Conservation (phyloP, 306 rosid species). For the Mimosa bimucronata region DNA sequence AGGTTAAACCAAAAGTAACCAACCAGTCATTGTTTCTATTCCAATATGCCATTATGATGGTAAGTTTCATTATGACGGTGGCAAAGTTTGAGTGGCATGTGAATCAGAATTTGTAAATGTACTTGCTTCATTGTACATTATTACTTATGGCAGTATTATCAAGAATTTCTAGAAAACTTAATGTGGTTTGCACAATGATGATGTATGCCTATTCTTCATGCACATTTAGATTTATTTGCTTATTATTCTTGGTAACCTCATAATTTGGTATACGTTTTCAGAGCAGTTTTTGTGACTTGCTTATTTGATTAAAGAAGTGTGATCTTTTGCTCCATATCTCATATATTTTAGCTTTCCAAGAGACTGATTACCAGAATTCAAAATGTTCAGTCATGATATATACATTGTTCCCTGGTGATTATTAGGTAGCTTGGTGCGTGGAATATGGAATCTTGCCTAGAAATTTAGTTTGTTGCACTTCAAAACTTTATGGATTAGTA, state of each 20-base stretch:
- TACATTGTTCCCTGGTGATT: too few relatives aligned
- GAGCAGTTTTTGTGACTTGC: background rate
- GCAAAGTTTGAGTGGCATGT: conserved; percentile 26
- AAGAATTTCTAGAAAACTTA: conserved; percentile 1
- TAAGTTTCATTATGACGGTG: too few relatives aligned
- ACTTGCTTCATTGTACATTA: background rate
- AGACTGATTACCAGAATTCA: background rate
- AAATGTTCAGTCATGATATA: too few relatives aligned
- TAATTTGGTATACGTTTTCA: background rate
- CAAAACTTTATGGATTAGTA: conserved; percentile 19
- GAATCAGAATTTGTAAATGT: background rate
- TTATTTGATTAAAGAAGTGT: conserved; percentile 11
- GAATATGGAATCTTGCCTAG: conserved; percentile 6
- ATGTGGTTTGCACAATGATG: conserved; percentile 6
- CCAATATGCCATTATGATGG: too few relatives aligned
- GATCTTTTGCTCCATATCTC: background rate
- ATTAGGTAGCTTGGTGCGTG: conserved; percentile 21
- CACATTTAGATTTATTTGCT: background rate
- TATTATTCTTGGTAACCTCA: conserved; percentile 1
- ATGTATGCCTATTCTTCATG: conserved; percentile 18
- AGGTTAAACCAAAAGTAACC: too few relatives aligned
- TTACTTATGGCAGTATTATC: conserved; percentile 2
- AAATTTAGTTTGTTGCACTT: conserved; percentile 17
- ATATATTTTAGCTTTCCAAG: background rate
- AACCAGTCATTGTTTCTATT: too few relatives aligned